Conservation (phyloP, 176 grass and related monocot genomes). For the Avena sativa region DNA sequence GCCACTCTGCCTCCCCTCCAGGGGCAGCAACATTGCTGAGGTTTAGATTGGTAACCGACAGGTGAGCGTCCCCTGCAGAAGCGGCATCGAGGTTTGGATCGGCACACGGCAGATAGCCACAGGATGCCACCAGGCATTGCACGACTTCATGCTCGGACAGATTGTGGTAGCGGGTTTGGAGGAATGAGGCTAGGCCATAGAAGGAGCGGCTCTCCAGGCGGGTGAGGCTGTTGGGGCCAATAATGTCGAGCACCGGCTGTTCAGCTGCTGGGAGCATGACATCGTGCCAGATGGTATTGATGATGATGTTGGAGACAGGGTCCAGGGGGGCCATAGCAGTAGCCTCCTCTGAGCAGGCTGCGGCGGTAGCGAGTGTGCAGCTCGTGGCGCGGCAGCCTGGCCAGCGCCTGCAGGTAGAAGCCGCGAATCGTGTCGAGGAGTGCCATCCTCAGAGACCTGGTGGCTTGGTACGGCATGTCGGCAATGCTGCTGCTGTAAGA, state of each 20-base stretch:
- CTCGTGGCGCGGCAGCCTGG: slow-evolving; percentile 4
- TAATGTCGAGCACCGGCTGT: slow-evolving; percentile 9
- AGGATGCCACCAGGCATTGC: slow-evolving; percentile 6
- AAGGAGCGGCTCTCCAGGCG: slow-evolving; percentile 25
- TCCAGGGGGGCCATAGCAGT: slow-evolving; percentile 42
- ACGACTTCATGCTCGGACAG: background rate
- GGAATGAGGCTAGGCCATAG: background rate
- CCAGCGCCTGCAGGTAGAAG: slow-evolving; percentile 38
- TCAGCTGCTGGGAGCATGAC: background rate
- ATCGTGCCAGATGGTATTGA: slow-evolving; percentile 32
- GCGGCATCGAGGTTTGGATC: background rate
- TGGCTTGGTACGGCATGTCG: slow-evolving; percentile 6
- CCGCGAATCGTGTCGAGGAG: slow-evolving; percentile 29
- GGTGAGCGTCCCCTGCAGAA: background rate
- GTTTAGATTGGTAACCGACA: background rate
- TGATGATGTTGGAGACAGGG: background rate
- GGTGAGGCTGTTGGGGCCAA: background rate
- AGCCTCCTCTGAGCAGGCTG: slow-evolving; percentile 39
- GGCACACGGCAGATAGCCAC: background rate
- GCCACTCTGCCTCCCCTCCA: background rate
- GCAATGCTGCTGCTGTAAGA: background rate
- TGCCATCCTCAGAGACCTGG: slow-evolving; percentile 3
- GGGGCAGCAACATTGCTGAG: background rate
- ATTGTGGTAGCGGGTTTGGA: background rate
- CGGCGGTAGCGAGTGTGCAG: slow-evolving; percentile 35